A percentile compares a stretch with the other conserved stretches of the same genome.
Conservation (phyloP, 352 stramenopile genomes). For the Vaucheria bursata region DNA sequence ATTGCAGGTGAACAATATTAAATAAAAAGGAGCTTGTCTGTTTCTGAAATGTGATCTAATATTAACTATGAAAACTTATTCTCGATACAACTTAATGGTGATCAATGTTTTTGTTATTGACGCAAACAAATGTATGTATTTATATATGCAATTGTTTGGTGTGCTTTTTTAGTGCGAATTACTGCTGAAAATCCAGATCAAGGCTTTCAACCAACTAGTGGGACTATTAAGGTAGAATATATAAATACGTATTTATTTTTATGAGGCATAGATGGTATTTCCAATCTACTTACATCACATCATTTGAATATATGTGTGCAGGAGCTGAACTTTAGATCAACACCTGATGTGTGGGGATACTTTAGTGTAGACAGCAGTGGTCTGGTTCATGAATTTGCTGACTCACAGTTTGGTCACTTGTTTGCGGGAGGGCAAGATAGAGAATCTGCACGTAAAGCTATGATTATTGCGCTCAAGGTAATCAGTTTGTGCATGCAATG, state of each 20-base stretch:
- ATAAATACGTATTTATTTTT: not conserved
- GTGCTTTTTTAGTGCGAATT: conserved; percentile 95
- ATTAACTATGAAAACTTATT: too few species aligned
- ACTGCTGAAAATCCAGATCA: conserved; percentile 98
- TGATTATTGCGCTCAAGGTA: conserved; percentile 54
- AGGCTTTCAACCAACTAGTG: conserved; percentile 75
- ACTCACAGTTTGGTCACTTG: conserved; percentile 99
- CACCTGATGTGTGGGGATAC: conserved; percentile 99
- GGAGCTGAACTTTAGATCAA: conserved; percentile 98
- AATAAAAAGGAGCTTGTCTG: too few species aligned
- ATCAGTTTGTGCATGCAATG: too few species aligned
- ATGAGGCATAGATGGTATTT: not conserved
- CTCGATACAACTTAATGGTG: too few species aligned
- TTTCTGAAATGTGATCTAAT: too few species aligned
- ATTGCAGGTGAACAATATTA: conserved; percentile 55
- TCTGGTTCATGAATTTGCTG: conserved; percentile 98
- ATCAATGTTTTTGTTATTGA: too few species aligned
- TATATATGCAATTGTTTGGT: too few species aligned
- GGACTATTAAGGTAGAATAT: conserved; percentile 23
- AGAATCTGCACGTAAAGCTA: conserved; percentile 78
- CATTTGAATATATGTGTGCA: conserved; percentile 48
- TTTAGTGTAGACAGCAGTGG: conserved; percentile 98
- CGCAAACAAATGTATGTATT: too few species aligned
- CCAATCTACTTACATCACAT: not conserved
- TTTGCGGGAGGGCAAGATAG: conserved; percentile 91